These are phyloP conservation scores for Aspergillus carlsbadensis DNA, from an alignment of 495 filamentous ascomycete species.

Conservation along the genomic window DNA sequence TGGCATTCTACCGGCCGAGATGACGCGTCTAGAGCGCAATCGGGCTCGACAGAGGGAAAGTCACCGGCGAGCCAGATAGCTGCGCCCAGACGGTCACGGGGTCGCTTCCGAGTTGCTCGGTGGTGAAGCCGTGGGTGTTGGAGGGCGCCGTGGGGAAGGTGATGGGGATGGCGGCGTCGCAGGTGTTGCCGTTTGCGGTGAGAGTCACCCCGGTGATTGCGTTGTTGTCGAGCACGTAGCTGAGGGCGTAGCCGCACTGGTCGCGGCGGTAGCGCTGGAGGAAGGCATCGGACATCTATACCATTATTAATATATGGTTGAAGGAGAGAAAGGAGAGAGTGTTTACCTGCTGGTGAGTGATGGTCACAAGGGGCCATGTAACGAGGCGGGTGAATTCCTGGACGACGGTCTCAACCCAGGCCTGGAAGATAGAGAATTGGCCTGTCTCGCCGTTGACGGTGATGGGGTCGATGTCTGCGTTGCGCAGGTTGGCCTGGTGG, in stretches of 20 bases:
- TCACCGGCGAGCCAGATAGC: slow-evolving; percentile 51
- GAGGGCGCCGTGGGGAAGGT: slow-evolving; percentile 50
- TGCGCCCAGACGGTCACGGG: slow-evolving; percentile 60
- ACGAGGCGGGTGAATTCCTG: slow-evolving; percentile 58
- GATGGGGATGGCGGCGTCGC: slow-evolving; percentile 53
- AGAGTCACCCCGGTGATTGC: slow-evolving; percentile 54
- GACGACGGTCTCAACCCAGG: slow-evolving; percentile 59
- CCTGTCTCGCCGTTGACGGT: slow-evolving; percentile 51
- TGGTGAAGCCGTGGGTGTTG: slow-evolving; percentile 41
- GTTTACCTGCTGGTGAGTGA: slow-evolving; percentile 52
- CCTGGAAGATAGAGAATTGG: slow-evolving; percentile 56
- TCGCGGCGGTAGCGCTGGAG: slow-evolving; percentile 53
- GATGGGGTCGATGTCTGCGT: slow-evolving; percentile 42
- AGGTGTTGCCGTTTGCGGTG: slow-evolving; percentile 50
- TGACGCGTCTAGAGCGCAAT: slow-evolving; percentile 32
- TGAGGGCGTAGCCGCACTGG: slow-evolving; percentile 50
- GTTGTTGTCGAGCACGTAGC: slow-evolving; percentile 40
- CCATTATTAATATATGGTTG: neutral
- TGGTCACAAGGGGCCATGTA: slow-evolving; percentile 56
- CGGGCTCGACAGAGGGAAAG: slow-evolving; percentile 48
- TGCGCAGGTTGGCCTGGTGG: slow-evolving; percentile 60
- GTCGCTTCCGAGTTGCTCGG: slow-evolving; percentile 58
- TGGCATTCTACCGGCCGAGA: slow-evolving; percentile 27
- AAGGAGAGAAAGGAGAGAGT: neutral
- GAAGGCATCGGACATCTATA: slow-evolving; percentile 50